Conservation (phyloP, 2,329 filamentous ascomycete genomes). For the Apiospora malaysiana region DNA sequence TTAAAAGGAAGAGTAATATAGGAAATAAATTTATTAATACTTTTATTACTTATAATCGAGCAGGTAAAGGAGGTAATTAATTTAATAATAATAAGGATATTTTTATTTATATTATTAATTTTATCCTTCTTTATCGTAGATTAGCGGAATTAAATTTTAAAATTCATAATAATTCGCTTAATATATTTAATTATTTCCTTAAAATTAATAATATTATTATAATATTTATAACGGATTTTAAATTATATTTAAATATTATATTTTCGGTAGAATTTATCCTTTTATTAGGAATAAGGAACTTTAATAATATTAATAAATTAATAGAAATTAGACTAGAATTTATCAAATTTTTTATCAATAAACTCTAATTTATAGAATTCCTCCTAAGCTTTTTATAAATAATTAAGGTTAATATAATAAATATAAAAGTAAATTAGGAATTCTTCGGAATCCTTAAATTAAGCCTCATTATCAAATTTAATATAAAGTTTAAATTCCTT, state of each 20-base stretch:
- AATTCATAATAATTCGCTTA: not conserved
- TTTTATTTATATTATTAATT: not conserved
- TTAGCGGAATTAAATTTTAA: not conserved
- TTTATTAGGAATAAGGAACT: too few species aligned
- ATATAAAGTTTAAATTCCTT: too few species aligned
- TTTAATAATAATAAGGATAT: not conserved
- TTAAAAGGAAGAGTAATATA: too few species aligned
- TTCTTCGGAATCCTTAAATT: too few species aligned
- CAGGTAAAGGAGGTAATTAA: not conserved
- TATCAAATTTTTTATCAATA: too few species aligned
- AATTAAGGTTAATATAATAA: too few species aligned
- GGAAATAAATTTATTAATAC: too few species aligned
- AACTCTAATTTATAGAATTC: too few species aligned
- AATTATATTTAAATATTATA: not conserved
- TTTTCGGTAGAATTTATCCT: not conserved
- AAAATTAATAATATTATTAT: conserved; percentile 3
- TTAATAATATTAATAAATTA: not conserved
- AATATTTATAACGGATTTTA: not conserved
- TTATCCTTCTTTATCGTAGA: not conserved
- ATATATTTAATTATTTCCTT: not conserved
- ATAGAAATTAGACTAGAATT: too few species aligned
- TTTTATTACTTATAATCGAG: too few species aligned
- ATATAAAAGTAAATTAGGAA: not conserved
- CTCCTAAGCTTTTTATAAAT: too few species aligned
- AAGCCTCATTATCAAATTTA: too few species aligned